Percentiles rank a stretch among this genome's conserved stretches.
These are phyloP conservation scores for Orychophragmus violaceus DNA, from an alignment of 345 rosid genomes.

Conservation along the genomic window DNA sequence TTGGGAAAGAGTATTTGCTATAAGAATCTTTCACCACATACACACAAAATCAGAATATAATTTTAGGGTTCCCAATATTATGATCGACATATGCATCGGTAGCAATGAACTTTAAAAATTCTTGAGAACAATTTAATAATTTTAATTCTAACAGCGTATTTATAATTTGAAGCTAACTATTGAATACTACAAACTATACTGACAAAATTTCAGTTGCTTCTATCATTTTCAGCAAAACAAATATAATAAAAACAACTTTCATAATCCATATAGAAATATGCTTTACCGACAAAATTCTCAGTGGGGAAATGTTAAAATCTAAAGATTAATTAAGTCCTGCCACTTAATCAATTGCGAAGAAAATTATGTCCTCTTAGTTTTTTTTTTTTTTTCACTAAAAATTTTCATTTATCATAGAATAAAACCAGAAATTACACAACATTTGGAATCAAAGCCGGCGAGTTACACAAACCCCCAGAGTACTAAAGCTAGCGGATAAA, in stretches of 20 bases:
- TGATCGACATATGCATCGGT: no score
- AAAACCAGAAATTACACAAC: no score
- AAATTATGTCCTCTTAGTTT: conserved; percentile 16
- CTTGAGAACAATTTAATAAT: not conserved
- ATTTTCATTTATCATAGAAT: no score
- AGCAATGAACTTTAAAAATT: no score
- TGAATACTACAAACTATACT: not conserved
- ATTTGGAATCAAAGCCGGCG: no score
- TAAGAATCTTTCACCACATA: no score
- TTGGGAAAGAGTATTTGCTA: no score
- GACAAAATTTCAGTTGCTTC: not conserved
- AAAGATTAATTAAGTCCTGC: not conserved
- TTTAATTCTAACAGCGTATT: not conserved
- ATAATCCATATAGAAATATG: not conserved
- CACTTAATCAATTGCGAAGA: not conserved
- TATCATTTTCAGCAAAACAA: not conserved
- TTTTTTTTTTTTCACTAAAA: no score
- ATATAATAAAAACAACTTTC: not conserved
- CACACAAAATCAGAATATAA: no score
- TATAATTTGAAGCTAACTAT: not conserved
- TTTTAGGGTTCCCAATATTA: no score
- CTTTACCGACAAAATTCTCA: conserved; percentile 17
- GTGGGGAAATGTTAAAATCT: not conserved
- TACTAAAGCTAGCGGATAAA: no score
- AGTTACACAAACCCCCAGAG: no score